Evolutionary conservation across 1,139 yeast genomes (phyloP), one percentile per base, ranked within the genome.

Genomic region (Taphrina deformans): DNA sequence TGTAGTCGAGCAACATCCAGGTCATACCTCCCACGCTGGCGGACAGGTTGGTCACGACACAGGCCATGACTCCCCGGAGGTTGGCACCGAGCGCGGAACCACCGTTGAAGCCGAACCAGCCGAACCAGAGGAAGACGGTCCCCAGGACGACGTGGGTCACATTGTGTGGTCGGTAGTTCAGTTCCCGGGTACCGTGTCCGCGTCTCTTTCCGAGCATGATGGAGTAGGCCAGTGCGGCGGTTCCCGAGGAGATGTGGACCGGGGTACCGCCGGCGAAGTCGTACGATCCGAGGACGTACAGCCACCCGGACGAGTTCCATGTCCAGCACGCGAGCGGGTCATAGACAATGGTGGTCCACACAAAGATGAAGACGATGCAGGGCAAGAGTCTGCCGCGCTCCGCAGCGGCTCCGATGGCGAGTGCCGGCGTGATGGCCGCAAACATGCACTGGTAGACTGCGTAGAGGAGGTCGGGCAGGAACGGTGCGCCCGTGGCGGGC

Each of bases 181-280:
- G 45, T n/a, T 63, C 67, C 6, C 62, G 41, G 18, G 65, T 63
- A 24, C 67, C 66, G 48, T 59, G 68, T 14, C 61, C 68, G 18
- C 61, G 48, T 81, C 99, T 88, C 80, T 87, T 89, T 78, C 99
- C 99, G 73, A 93, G 83, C 70, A 89, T 79, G 66, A 92, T 80
- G 44, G 99, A 96, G 75, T 92, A 92, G 65, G 97, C 95, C 69
- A 93, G 81, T 48, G 97, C 98, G 73, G 96, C 96, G 72, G 88
- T 89, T 71, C 99, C 99, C 45, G 97, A 89, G 72, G 90, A 81
- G 79, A 89, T 90, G 79, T 93, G 99, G 67, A 93, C 98, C 69
- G 98, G 97, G 69, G 97, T 97, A 74, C 98, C 97, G 73, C 99
- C 99, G 44, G 98, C 98, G 75, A 89, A 93, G 78, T 93, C 99